Evolutionary conservation across 768 basidiomycete genomes (phyloP).

Genomic region (Russula sp.): DNA sequence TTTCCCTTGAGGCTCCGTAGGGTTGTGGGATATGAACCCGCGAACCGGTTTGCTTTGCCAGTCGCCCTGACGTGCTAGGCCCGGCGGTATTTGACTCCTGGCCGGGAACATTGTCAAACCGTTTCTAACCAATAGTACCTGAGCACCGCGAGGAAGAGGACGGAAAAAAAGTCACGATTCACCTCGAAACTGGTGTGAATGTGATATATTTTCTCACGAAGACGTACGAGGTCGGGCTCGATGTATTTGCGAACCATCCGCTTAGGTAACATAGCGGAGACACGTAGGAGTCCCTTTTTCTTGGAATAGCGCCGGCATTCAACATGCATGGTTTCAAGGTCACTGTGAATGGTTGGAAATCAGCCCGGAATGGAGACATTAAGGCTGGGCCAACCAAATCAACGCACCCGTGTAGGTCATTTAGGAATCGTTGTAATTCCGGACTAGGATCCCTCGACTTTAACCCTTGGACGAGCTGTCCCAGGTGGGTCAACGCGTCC

Average conservation of each 20-base stretch:
- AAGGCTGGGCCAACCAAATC: background rate
- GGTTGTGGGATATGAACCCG: background rate
- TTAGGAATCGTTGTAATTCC: slow-evolving; percentile 9
- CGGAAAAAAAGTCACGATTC: background rate
- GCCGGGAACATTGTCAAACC: background rate
- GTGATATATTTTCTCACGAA: slow-evolving; percentile 4
- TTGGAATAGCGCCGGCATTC: slow-evolving; percentile 7
- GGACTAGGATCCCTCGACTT: background rate
- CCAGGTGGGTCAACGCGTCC: slow-evolving; percentile 1
- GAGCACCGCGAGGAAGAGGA: background rate
- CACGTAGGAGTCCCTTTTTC: slow-evolving; percentile 3
- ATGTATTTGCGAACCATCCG: slow-evolving; percentile 10
- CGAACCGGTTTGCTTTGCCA: slow-evolving; percentile 1
- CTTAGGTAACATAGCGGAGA: slow-evolving; percentile 13
- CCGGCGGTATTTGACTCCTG: background rate
- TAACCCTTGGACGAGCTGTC: slow-evolving; percentile 1
- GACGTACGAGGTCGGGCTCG: background rate
- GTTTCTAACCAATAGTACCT: background rate
- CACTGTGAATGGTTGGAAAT: background rate
- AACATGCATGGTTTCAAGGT: background rate
- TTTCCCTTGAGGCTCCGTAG: background rate
- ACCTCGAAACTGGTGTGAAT: slow-evolving; percentile 12
- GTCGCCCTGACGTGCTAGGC: background rate
- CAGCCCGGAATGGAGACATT: background rate
- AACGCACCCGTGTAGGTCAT: background rate